Evolutionary conservation across 441 rosid genomes (phyloP).

Genomic region (Arabidopsis lyrata): DNA sequence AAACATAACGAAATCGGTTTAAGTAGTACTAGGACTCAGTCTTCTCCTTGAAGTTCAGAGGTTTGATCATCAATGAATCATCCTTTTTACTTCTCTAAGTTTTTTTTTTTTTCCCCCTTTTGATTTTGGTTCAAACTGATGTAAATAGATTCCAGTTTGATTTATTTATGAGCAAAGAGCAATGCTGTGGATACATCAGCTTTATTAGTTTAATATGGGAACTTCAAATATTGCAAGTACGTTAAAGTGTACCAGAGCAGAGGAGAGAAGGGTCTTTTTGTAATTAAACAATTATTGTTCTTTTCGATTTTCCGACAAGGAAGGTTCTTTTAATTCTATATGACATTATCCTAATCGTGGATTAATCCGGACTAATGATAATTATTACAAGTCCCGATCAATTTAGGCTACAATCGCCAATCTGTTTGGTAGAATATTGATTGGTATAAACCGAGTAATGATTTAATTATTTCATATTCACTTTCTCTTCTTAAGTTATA

Average conservation of each 20-base stretch:
- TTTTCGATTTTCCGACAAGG: slow-evolving; percentile 5
- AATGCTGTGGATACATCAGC: slow-evolving; percentile 31
- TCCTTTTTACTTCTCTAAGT: slow-evolving; percentile 2
- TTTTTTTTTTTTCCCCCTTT: neutral
- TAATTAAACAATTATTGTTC: slow-evolving; percentile 26
- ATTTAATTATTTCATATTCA: neutral
- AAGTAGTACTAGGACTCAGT: slow-evolving; percentile 39
- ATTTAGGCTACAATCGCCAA: slow-evolving; percentile 5
- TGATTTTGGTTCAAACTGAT: slow-evolving; percentile 24
- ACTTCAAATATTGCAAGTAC: slow-evolving; percentile 27
- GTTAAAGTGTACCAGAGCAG: slow-evolving; percentile 16
- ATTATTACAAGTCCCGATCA: too few species aligned
- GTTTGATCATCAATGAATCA: slow-evolving; percentile 5
- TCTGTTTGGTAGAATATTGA: neutral
- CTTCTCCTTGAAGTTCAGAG: slow-evolving; percentile 40
- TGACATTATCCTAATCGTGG: neutral
- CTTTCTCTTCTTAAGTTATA: neutral
- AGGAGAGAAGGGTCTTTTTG: neutral
- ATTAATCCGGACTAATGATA: neutral
- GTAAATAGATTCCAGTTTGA: slow-evolving; percentile 30
- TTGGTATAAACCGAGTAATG: neutral
- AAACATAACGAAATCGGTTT: slow-evolving; percentile 89
- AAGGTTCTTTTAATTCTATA: neutral
- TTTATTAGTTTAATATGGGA: neutral
- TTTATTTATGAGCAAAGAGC: slow-evolving; percentile 16